These are phyloP conservation scores for Flammula alnicola DNA, from an alignment of 1,284 basidiomycete species.

Conservation along the genomic window DNA sequence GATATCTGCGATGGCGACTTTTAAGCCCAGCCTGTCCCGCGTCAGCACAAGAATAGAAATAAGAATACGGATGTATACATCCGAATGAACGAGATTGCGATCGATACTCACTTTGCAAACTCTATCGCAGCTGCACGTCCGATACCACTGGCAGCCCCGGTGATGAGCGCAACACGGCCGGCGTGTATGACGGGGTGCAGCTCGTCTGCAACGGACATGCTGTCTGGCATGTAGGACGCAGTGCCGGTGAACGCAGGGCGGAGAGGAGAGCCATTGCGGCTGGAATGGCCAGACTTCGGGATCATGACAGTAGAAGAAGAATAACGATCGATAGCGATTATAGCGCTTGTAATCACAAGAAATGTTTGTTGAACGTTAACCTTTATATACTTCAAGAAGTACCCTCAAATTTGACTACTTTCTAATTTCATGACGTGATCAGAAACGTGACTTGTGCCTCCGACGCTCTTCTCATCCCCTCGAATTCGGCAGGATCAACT, in stretches of 20 bases:
- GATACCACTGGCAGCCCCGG: constrained; percentile 84
- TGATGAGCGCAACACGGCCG: constrained; percentile 80
- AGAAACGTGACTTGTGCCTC: too few relatives aligned
- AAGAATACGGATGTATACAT: neutral
- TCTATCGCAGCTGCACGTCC: constrained; percentile 82
- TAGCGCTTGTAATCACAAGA: constrained; percentile 33
- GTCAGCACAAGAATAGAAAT: constrained; percentile 1
- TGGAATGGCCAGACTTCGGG: constrained; percentile 36
- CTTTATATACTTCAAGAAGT: too few relatives aligned
- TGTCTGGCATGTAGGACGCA: constrained; percentile 47
- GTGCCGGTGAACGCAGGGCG: constrained; percentile 40
- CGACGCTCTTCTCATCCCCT: too few relatives aligned
- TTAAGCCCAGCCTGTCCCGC: constrained; percentile 54
- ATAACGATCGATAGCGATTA: constrained; percentile 25
- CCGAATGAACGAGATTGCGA: constrained; percentile 11
- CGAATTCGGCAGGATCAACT: too few relatives aligned
- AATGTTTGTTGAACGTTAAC: too few relatives aligned
- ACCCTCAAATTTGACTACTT: too few relatives aligned
- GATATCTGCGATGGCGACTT: constrained; percentile 84
- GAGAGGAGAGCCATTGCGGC: constrained; percentile 47
- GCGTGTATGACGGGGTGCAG: constrained; percentile 74
- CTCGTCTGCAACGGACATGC: constrained; percentile 58
- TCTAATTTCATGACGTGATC: too few relatives aligned
- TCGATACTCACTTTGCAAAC: constrained; percentile 70
- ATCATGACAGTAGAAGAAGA: constrained; percentile 23